These are phyloP conservation scores for Boletus bicolor DNA, from an alignment of 768 basidiomycete genomes.

Conservation along the genomic window DNA sequence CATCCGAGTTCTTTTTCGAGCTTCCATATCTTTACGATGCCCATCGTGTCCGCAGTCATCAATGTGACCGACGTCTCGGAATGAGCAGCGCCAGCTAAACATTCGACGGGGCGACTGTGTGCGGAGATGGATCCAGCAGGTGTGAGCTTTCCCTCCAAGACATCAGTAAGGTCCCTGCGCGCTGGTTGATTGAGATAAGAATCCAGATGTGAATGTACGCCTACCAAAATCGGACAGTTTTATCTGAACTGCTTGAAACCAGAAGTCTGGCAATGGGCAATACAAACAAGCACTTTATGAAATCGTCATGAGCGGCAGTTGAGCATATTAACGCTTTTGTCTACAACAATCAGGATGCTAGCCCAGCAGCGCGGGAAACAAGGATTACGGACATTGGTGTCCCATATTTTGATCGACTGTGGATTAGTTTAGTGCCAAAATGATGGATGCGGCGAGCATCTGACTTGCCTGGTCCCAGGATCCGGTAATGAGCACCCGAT, in stretches of 20 bases:
- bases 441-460: neutral
- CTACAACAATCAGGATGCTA: slow-evolving; percentile 38
- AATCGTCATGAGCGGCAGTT: slow-evolving; percentile 80
- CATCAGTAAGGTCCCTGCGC: slow-evolving; percentile 60
- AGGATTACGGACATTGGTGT: slow-evolving; percentile 54
- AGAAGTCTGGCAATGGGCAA: slow-evolving; percentile 64
- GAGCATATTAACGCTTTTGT: slow-evolving; percentile 67
- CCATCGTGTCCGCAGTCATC: slow-evolving; percentile 92
- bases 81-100: slow-evolving; percentile 53
- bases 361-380: neutral
- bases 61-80: slow-evolving; percentile 51
- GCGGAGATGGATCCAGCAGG: slow-evolving; percentile 70
- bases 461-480: slow-evolving; percentile 84
- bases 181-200: neutral
- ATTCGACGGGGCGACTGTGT: slow-evolving; percentile 87
- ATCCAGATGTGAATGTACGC: slow-evolving; percentile 14
- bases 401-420: slow-evolving; percentile 87
- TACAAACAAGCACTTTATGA: slow-evolving; percentile 81
- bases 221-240: slow-evolving; percentile 83
- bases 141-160: slow-evolving; percentile 38
- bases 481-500: slow-evolving; percentile 71
- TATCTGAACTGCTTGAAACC: slow-evolving; percentile 88
- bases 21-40: slow-evolving; percentile 79
- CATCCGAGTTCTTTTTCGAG: slow-evolving; percentile 42
- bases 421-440: slow-evolving; percentile 10